Base-by-base conservation (phyloP, 768 basidiomycete species). In the Boletus tomentosulus region DNA sequence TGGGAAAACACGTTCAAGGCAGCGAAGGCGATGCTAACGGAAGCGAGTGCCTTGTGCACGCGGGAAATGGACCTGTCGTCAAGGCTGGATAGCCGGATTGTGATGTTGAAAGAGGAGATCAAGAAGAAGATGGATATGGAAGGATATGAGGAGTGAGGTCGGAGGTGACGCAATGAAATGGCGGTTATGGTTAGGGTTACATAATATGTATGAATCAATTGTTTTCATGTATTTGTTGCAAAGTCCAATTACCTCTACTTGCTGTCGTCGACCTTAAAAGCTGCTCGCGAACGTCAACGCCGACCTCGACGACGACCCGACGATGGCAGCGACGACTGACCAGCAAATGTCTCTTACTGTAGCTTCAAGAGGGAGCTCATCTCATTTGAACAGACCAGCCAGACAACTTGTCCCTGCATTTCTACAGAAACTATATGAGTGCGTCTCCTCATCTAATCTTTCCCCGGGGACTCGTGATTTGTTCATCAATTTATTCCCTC, bases 401-500 rank as follows among this genome's bases (percentile, higher is more conserved):
- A 72, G 76, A 54, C 75, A 77, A 53, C 68, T 78, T 34, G 81
- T 87, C 1, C 92, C 94, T 3, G 88, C 89, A 0, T 97, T 97
- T 66, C 78, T 97, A 13, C 91, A 94, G 71, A 98, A 98, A 71
- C 79, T 98, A 33, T 95, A 87, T 72, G 88, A 87, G 93, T 95
- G 52, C 59, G 86, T 57, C 6, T 46, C 35, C 54, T 51, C 52
- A 44, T 58, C 57, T 56, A 50, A 56, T 57, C 60, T 51, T 45
- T 43, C 50, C 25, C 45, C 19, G 50, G 46, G 46, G 31, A 19
- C 48, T 27, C 38, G 15, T 53, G 48, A 57, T 61, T 25, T 47
- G 9, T 44, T 57, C 58, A 55, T 55, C 54, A 28, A 33, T 39
- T 49, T 45, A 46, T 48, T 31, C 43, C 44, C 53, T 33, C 41